Conservation (phyloP, 2,329 filamentous ascomycete genomes). For the Ophiocordyceps australis region DNA sequence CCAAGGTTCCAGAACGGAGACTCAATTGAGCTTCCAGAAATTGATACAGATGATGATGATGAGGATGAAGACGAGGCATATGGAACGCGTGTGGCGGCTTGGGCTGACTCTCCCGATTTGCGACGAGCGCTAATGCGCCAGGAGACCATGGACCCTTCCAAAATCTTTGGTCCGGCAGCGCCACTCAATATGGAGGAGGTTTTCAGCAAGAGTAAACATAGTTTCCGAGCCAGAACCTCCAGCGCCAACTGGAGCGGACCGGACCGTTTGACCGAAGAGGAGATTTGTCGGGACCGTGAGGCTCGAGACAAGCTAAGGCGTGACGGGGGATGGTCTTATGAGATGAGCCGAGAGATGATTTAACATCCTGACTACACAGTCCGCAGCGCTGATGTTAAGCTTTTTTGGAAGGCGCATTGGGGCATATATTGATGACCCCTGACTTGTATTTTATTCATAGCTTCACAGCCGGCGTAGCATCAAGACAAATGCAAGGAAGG, state of each 20-base stretch:
- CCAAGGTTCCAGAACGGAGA: conserved; percentile 82
- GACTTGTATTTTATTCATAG: too few relatives aligned
- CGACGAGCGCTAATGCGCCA: conserved; percentile 59
- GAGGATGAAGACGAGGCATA: conserved; percentile 52
- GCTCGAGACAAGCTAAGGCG: conserved; percentile 62
- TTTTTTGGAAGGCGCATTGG: not conserved
- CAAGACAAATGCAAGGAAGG: too few relatives aligned
- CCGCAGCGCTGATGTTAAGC: not conserved
- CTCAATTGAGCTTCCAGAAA: conserved; percentile 81
- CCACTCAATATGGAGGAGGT: conserved; percentile 93
- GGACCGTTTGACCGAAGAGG: conserved; percentile 72
- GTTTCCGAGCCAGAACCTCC: conserved; percentile 79
- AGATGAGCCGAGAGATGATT: conserved; percentile 28
- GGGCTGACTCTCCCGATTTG: conserved; percentile 80
- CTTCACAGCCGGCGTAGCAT: too few relatives aligned
- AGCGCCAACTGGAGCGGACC: conserved; percentile 85
- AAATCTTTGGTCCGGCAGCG: conserved; percentile 75
- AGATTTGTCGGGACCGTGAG: conserved; percentile 63
- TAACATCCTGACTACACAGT: too few relatives aligned
- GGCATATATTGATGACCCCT: too few relatives aligned
- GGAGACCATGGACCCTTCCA: conserved; percentile 67
- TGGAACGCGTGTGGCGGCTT: conserved; percentile 43
- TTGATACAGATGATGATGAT: conserved; percentile 86
- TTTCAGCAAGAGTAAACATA: conserved; percentile 78
- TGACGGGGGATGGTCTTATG: conserved; percentile 75